Percentiles rank a stretch among this genome's conserved stretches.
phyloP scores from a whole-genome alignment of 75 land plant species.

The Adiantum capillusveneris region DNA sequence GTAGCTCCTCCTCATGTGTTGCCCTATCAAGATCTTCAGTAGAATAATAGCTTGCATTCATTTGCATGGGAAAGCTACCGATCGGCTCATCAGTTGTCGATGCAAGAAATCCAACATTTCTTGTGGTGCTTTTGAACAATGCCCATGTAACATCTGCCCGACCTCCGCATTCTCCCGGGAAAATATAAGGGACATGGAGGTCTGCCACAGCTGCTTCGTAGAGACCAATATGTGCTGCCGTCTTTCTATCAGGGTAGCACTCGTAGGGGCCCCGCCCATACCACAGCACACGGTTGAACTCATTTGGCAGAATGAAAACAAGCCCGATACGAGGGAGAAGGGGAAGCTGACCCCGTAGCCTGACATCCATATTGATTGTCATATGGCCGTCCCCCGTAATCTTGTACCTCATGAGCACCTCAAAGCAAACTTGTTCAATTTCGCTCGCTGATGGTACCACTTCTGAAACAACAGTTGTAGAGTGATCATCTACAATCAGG shows the following conservation, averaged over 20 bases:
- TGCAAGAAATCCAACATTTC: conserved; percentile 58
- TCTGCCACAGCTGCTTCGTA: conserved; percentile 54
- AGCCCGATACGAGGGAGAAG: conserved; percentile 91
- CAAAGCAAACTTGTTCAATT: conserved; percentile 18
- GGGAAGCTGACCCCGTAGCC: conserved; percentile 61
- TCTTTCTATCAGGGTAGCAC: conserved; percentile 94
- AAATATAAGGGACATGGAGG: conserved; percentile 91
- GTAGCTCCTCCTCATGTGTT: conserved; percentile 73
- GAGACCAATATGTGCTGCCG: conserved; percentile 73
- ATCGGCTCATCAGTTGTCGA: conserved; percentile 44
- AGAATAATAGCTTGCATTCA: conserved; percentile 80
- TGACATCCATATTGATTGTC: conserved; percentile 45
- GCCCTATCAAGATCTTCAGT: conserved; percentile 78
- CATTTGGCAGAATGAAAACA: conserved; percentile 49
- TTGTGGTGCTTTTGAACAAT: conserved; percentile 45
- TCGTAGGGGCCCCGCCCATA: conserved; percentile 96
- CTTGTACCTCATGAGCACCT: conserved; percentile 42
- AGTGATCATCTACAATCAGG: too few species aligned
- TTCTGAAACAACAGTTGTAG: too few species aligned
- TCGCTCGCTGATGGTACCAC: too few species aligned
- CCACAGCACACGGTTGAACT: conserved; percentile 51
- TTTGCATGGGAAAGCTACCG: conserved; percentile 78
- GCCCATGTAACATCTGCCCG: conserved; percentile 96
- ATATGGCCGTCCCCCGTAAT: conserved; percentile 78
- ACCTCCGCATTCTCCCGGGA: conserved; percentile 84